Base-by-base conservation (phyloP, 169 alveolate genomes). In the Cardiosporidium cionae region DNA sequence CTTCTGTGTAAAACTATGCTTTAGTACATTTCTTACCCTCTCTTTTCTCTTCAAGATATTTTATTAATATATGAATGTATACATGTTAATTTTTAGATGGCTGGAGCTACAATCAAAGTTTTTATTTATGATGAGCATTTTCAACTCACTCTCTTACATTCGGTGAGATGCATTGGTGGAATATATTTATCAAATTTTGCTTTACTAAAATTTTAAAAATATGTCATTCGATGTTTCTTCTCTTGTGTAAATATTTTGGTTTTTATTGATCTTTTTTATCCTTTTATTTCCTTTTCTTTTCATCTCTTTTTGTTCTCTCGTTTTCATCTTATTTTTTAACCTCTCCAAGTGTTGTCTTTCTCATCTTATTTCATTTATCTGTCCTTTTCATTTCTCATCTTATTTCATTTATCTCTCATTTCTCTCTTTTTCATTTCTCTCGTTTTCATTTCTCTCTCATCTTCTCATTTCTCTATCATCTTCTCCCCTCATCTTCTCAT, bases 71-170 rank as follows among this genome's bases (percentile, higher is more conserved):
- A 28, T 65, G 2, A 2, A 31, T 65, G 9, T 3, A 65, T 3
- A 5, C 72, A 3, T 27, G 9, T 4, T 7, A 2, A 65, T 1
- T 22, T 70, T 3, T 72, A 65, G 75, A 29, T 74, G 25, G 79
- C 74, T 34, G 65, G 62, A 3, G 72, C 76, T 5, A 64, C 83
- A 67, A 84, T 84, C 74, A 84, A 84, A 75, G 82, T 83, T 37
- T 84, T 69, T 72, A 71, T 80, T 54, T 84, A 84, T 74, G 89
- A 84, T 53, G 81, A 68, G 76, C 75, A 77, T 53, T 84, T 78
- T 70, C 76, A 76, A 28, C 68, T 84, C 65, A 83, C 67, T 66
- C 68, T 84, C 35, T 67, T 84, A 32, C 89, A 84, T 78, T 72
- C 84, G 68, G 80, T 74, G 28, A 22, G 80, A 6, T n/a, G 34